A percentile compares a stretch with the other conserved stretches of the same genome.
These are phyloP conservation scores for Trichosanthes truncata DNA, from an alignment of 306 rosid species.

Conservation along the genomic window DNA sequence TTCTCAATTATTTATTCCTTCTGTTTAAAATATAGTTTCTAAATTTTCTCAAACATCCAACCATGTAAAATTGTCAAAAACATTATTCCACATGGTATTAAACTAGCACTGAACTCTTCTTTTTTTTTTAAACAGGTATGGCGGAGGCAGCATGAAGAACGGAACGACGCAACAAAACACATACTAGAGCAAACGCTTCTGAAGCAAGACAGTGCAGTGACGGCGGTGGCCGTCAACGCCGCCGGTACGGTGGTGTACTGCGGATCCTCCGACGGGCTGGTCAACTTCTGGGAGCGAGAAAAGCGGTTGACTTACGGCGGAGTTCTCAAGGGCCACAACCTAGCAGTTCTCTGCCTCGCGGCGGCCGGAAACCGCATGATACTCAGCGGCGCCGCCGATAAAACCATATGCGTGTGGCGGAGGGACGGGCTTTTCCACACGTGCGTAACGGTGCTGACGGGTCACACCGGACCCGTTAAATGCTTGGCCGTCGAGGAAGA, in stretches of 20 bases:
- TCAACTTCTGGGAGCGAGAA: constrained; percentile 64
- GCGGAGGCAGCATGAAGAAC: constrained; percentile 30
- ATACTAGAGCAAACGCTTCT: constrained; percentile 34
- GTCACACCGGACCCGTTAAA: constrained; percentile 81
- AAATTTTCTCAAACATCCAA: no score
- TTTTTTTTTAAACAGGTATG: constrained; percentile 21
- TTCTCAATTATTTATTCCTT: neutral
- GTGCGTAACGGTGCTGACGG: constrained; percentile 59
- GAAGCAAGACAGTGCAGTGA: constrained; percentile 79
- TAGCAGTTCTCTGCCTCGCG: constrained; percentile 62
- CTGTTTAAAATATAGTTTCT: no score
- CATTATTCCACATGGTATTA: no score
- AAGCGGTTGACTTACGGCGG: constrained; percentile 53
- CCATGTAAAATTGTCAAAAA: no score
- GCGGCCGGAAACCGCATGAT: constrained; percentile 42
- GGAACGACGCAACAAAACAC: constrained; percentile 40
- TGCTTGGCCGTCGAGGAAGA: constrained; percentile 70
- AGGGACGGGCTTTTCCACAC: constrained; percentile 59
- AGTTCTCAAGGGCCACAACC: constrained; percentile 62
- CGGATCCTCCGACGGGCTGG: constrained; percentile 79
- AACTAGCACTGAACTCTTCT: neutral
- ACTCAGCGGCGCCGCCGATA: constrained; percentile 81
- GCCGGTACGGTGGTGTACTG: constrained; percentile 44
- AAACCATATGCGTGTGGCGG: constrained; percentile 76
- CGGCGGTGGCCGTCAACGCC: constrained; percentile 46